Conservation (phyloP, 352 stramenopile genomes). For the Pythium dissimile region DNA sequence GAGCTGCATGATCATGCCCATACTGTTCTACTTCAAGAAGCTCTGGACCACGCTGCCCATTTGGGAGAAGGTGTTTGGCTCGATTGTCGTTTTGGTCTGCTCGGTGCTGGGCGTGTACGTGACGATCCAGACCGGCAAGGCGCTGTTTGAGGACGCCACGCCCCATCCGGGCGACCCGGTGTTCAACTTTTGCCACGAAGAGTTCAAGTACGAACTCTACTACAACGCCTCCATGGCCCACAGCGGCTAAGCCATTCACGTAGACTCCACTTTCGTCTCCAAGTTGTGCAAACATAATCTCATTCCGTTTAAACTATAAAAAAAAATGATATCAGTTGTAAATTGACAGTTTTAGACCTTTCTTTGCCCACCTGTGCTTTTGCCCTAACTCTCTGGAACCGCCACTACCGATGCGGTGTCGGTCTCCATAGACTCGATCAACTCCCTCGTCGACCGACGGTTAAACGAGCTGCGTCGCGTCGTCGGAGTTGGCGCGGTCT, state of each 20-base stretch:
- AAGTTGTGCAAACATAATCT: no score
- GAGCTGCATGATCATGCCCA: constrained; percentile 63
- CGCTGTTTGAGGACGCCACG: not conserved
- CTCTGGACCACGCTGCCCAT: constrained; percentile 39
- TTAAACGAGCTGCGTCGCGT: constrained; percentile 16
- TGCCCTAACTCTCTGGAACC: no score
- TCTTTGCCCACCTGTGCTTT: no score
- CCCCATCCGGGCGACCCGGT: not conserved
- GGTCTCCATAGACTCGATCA: not conserved
- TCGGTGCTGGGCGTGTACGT: constrained; percentile 5
- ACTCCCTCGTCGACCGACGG: constrained; percentile 7
- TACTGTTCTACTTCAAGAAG: constrained; percentile 70
- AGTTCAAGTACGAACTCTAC: constrained; percentile 23
- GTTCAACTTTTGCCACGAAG: constrained; percentile 25
- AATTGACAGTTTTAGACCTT: no score
- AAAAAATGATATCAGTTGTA: no score
- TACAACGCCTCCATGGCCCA: constrained; percentile 17
- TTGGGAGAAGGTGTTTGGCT: constrained; percentile 7
- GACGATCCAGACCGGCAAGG: constrained; percentile 7
- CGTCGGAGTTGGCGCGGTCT: not conserved
- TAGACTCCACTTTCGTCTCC: no score
- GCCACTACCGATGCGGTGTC: no score
- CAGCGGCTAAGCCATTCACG: constrained; percentile 4
- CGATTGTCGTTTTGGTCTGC: constrained; percentile 4
- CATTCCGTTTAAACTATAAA: no score